A percentile compares a stretch with the other conserved stretches of the same genome.
phyloP scores from a whole-genome alignment of 805 yeast genomes.

The Zygoascus biomembranicola region DNA sequence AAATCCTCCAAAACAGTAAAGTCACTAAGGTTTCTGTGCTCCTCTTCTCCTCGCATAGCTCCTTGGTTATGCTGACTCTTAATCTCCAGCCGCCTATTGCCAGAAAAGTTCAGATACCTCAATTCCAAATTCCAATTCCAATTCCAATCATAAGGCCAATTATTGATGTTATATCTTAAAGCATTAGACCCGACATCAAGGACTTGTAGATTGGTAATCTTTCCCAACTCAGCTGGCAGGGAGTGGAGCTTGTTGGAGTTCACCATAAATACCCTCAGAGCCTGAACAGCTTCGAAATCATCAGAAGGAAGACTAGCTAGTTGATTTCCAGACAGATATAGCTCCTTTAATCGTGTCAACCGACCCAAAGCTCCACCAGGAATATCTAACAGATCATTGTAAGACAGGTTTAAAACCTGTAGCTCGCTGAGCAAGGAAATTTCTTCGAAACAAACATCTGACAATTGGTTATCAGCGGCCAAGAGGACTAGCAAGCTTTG shows the following conservation, averaged over 20 bases:
- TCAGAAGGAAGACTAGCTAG: slow-evolving; percentile 77
- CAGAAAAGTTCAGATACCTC: slow-evolving; percentile 79
- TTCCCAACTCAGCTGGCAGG: slow-evolving; percentile 80
- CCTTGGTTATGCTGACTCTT: slow-evolving; percentile 46
- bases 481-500: slow-evolving; percentile 49
- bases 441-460: slow-evolving; percentile 66
- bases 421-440: slow-evolving; percentile 53
- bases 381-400: slow-evolving; percentile 76
- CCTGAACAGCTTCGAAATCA: slow-evolving; percentile 56
- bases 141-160: slow-evolving; percentile 96
- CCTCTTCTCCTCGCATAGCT: slow-evolving; percentile 9
- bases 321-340: slow-evolving; percentile 78
- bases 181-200: slow-evolving; percentile 89
- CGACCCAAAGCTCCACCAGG: slow-evolving; percentile 64
- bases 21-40: slow-evolving; percentile 38
- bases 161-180: slow-evolving; percentile 83
- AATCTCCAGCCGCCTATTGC: slow-evolving; percentile 86
- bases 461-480: slow-evolving; percentile 75
- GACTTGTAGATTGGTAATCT: slow-evolving; percentile 51
- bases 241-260: slow-evolving; percentile 83
- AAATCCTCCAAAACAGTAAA: slow-evolving; percentile 67
- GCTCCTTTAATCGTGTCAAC: slow-evolving; percentile 47
- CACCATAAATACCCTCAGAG: slow-evolving; percentile 53
- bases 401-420: slow-evolving; percentile 63
- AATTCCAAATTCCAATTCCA: slow-evolving; percentile 81